phyloP scores from a whole-genome alignment of 192 early-diverging fungal genomes.

The Backusella psychrophila region DNA sequence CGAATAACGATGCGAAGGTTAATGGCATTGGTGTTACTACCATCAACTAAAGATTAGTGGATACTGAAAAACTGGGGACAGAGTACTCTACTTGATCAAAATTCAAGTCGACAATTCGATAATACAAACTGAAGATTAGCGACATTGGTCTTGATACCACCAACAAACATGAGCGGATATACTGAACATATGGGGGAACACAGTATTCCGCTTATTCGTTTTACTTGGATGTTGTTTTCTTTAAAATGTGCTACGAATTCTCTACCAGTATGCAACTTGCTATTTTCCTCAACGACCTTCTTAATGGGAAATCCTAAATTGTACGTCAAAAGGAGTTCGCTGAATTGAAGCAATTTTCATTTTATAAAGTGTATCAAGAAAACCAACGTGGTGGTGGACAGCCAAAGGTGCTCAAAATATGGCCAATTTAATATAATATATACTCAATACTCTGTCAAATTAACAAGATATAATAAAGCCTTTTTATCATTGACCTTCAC shows the following conservation, averaged over 20 bases:
- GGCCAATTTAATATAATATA: too few species aligned
- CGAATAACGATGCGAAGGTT: slow-evolving; percentile 55
- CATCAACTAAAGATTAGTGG: slow-evolving; percentile 38
- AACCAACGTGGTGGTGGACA: slow-evolving; percentile 86
- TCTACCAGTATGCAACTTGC: slow-evolving; percentile 79
- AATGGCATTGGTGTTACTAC: slow-evolving; percentile 80
- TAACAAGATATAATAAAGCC: too few species aligned
- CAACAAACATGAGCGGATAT: too few species aligned
- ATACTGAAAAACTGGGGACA: not conserved
- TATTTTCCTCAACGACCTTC: slow-evolving; percentile 61
- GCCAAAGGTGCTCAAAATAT: slow-evolving; percentile 54
- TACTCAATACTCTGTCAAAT: too few species aligned
- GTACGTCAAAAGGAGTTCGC: slow-evolving; percentile 63
- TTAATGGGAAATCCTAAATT: slow-evolving; percentile 74
- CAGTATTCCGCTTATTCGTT: slow-evolving; percentile 39
- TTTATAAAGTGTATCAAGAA: slow-evolving; percentile 78
- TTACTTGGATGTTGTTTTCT: slow-evolving; percentile 75
- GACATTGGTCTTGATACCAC: too few species aligned
- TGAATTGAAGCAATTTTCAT: slow-evolving; percentile 80
- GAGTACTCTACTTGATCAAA: not conserved
- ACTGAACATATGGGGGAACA: too few species aligned
- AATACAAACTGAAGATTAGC: too few species aligned
- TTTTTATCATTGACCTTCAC: too few species aligned
- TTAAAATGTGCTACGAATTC: slow-evolving; percentile 75
- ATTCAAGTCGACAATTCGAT: not conserved